Evolutionary conservation across 2,329 filamentous ascomycete species (phyloP).

Genomic region (Ceratocystis papillata): DNA sequence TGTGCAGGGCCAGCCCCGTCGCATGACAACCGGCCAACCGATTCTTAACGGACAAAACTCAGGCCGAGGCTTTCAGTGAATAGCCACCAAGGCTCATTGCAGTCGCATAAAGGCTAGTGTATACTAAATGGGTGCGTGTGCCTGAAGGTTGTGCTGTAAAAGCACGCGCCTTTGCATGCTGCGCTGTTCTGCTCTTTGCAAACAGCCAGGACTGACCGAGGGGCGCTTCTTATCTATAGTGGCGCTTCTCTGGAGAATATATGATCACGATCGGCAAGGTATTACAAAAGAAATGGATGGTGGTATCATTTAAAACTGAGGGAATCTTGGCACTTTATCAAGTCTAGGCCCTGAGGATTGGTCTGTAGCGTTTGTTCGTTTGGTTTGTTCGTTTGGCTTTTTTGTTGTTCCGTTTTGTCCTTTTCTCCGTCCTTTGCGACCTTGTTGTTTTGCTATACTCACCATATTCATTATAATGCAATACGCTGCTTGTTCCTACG

Average conservation of each 20-base stretch:
- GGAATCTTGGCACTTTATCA: slow-evolving; percentile 17
- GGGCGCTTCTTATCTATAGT: background rate
- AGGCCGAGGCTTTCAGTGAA: slow-evolving; percentile 16
- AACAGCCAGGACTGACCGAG: background rate
- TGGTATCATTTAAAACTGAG: slow-evolving; percentile 16
- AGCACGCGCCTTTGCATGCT: background rate
- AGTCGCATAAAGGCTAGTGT: background rate
- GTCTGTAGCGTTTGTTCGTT: slow-evolving; percentile 19
- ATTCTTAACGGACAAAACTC: slow-evolving; percentile 21
- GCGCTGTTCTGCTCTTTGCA: background rate
- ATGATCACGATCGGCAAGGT: slow-evolving; percentile 16
- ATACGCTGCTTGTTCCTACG: background rate
- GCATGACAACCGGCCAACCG: slow-evolving; percentile 20
- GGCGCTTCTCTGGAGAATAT: slow-evolving; percentile 5
- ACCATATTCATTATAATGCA: background rate
- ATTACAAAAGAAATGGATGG: slow-evolving; percentile 19
- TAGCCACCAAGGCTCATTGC: background rate
- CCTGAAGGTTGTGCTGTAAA: background rate
- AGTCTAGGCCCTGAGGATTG: slow-evolving; percentile 20
- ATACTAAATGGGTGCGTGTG: background rate
- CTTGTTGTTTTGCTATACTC: background rate
- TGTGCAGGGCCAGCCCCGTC: slow-evolving; percentile 16
- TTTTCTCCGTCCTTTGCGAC: background rate
- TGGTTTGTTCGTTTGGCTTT: background rate
- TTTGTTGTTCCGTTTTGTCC: background rate